phyloP scores from a whole-genome alignment of 116 monocot species.

The Zostera marina region DNA sequence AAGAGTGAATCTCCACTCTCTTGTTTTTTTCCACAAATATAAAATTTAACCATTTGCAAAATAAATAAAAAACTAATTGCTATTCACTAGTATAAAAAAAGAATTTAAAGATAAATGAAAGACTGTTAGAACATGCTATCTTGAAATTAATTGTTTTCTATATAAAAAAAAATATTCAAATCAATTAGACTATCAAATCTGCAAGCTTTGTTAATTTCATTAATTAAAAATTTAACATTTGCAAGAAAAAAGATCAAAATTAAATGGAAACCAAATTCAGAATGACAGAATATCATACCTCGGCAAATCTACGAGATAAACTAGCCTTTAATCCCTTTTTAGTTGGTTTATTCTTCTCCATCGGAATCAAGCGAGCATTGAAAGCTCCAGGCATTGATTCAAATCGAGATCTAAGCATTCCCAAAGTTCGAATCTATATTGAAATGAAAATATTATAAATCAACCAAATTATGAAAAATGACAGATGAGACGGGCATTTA shows the following conservation, averaged over 20 bases:
- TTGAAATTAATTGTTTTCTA: too few species aligned
- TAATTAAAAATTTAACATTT: not conserved
- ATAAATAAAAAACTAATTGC: too few species aligned
- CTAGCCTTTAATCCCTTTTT: conserved; percentile 58
- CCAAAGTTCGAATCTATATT: conserved; percentile 73
- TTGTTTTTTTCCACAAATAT: too few species aligned
- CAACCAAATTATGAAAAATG: not conserved
- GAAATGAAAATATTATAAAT: not conserved
- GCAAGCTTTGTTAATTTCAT: too few species aligned
- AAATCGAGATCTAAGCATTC: conserved; percentile 80
- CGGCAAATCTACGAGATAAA: conserved; percentile 51
- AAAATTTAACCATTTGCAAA: too few species aligned
- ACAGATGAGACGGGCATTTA: not conserved
- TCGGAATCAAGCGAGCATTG: conserved; percentile 53
- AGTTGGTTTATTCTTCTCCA: conserved; percentile 24
- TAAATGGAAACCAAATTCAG: not conserved
- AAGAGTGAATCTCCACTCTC: too few species aligned
- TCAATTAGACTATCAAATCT: too few species aligned
- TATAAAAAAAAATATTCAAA: too few species aligned
- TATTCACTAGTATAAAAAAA: too few species aligned
- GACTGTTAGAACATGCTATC: too few species aligned
- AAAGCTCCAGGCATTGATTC: conserved; percentile 58
- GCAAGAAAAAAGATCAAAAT: not conserved
- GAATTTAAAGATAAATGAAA: too few species aligned
- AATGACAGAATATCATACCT: conserved; percentile 22